Percentiles rank a stretch among this genome's conserved stretches.
These are phyloP conservation scores for Centella asiatica DNA, from an alignment of 129 eudicot species.

Conservation along the genomic window DNA sequence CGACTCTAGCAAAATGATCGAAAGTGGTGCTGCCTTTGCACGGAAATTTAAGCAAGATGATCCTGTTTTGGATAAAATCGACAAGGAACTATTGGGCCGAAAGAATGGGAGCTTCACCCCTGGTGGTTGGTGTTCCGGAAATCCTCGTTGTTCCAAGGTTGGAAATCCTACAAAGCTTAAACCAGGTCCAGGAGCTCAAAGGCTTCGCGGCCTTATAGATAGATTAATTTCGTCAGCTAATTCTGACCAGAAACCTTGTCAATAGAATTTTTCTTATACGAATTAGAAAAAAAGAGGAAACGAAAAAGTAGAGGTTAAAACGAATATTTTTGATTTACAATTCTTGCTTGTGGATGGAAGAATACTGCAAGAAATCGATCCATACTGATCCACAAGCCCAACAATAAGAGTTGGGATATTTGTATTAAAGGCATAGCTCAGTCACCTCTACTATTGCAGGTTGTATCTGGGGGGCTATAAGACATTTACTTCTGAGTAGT, in stretches of 20 bases:
- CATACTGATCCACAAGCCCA: constrained; percentile 19
- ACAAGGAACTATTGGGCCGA: constrained; percentile 47
- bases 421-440: background rate
- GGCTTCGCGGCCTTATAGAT: constrained; percentile 54
- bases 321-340: constrained; percentile 8
- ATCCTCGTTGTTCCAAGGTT: constrained; percentile 59
- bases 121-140: constrained; percentile 80
- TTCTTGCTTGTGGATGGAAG: constrained; percentile 22
- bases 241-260: constrained; percentile 44
- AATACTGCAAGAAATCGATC: constrained; percentile 8
- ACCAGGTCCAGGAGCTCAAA: constrained; percentile 69
- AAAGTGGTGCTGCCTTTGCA: constrained; percentile 78
- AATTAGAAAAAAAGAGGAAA: background rate
- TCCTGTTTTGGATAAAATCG: constrained; percentile 52
- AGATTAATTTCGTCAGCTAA: constrained; percentile 39
- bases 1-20: constrained; percentile 55
- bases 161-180: constrained; percentile 50
- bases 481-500: too few relatives aligned
- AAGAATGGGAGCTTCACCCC: constrained; percentile 64
- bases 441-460: too few relatives aligned
- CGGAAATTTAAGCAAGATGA: constrained; percentile 64
- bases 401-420: constrained; percentile 14
- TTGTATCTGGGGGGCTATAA: too few relatives aligned
- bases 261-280: constrained; percentile 28
- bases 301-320: background rate